phyloP scores from a whole-genome alignment of 169 alveolate genomes.

The Plasmodium billcollinsi region DNA sequence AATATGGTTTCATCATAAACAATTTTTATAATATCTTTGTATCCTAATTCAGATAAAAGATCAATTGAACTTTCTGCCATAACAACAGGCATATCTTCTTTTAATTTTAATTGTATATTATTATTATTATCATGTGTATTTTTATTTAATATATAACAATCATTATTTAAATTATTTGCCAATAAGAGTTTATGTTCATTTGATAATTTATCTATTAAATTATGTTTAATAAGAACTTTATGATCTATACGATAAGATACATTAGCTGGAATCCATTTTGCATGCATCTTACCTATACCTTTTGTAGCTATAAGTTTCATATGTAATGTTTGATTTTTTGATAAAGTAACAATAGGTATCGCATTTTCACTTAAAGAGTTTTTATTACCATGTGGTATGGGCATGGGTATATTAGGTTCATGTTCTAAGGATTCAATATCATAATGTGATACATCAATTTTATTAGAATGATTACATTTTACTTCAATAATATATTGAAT shows the following conservation, averaged over 20 bases:
- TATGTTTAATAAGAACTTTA: constrained; percentile 79
- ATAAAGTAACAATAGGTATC: constrained; percentile 94
- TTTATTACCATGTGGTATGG: constrained; percentile 63
- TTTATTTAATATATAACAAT: constrained; percentile 57
- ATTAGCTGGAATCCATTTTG: constrained; percentile 97
- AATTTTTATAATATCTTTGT: constrained; percentile 80
- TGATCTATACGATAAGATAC: constrained; percentile 91
- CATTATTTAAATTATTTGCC: constrained; percentile 52
- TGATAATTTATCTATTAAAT: constrained; percentile 84
- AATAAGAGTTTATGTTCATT: constrained; percentile 44
- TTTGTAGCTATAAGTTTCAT: constrained; percentile 95
- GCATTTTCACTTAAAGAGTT: constrained; percentile 84
- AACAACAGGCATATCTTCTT: constrained; percentile 73
- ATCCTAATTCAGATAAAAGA: constrained; percentile 81
- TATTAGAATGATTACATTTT: constrained; percentile 90
- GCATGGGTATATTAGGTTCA: constrained; percentile 78
- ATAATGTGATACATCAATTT: constrained; percentile 90
- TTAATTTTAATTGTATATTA: constrained; percentile 36
- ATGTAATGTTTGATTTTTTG: constrained; percentile 93
- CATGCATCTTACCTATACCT: constrained; percentile 98
- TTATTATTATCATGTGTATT: constrained; percentile 45
- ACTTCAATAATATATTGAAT: constrained; percentile 93
- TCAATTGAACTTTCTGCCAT: constrained; percentile 83
- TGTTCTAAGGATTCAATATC: constrained; percentile 85
- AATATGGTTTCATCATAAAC: constrained; percentile 85